Base-by-base conservation (phyloP, 768 basidiomycete species). In the Termitomyces sp. region DNA sequence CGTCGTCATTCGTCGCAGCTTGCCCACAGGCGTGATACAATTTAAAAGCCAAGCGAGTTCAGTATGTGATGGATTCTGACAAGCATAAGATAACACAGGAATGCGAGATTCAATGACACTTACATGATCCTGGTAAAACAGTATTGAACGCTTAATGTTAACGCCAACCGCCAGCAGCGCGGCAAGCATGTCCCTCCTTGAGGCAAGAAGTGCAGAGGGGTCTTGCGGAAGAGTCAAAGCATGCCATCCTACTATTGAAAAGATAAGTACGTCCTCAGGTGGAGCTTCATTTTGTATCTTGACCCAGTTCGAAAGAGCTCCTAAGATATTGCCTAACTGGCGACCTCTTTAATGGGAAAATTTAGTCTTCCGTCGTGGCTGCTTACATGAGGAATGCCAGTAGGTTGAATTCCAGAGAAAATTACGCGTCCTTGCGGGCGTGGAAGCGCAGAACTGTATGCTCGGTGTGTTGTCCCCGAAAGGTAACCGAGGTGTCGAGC, bases 321-420 rank as follows among this genome's bases (percentile, higher is more conserved):
- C 96, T 3, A 98, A 79, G 65, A 93, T 92, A 70, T 98, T 98
- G 45, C 96, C 96, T 66, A 97, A 77, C 94, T 98, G 61, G 51
- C 24, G n/a, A 36, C 37, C 16, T 26, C n/a, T 31, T 24, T 15
- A 53, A 64, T 16, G 60, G 52, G 55, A 29, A 57, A 59, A 60
- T 47, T 48, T 45, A 22, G 37, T 1, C 42, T 31, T 29, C 5
- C 12, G 22, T 20, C 18, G 31, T 7, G 36, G n/a, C 12, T 2
- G 68, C 82, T 63, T 70, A 94, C 94, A 73, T 96, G 94, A 48
- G 92, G 91, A 3, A 89, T 83, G 0, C 94, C 92, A 2, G 95
- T 95, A 0, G 95, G 95, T 67, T 96, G 95, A 31, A 98, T 96
- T 4, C 94, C 95, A 13, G 91, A 93, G 69, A 98, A 89, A 37